A percentile compares a stretch with the other conserved stretches of the same genome.
These are phyloP conservation scores for Prunus dulcis DNA, from an alignment of 306 rosid species.

Conservation along the genomic window DNA sequence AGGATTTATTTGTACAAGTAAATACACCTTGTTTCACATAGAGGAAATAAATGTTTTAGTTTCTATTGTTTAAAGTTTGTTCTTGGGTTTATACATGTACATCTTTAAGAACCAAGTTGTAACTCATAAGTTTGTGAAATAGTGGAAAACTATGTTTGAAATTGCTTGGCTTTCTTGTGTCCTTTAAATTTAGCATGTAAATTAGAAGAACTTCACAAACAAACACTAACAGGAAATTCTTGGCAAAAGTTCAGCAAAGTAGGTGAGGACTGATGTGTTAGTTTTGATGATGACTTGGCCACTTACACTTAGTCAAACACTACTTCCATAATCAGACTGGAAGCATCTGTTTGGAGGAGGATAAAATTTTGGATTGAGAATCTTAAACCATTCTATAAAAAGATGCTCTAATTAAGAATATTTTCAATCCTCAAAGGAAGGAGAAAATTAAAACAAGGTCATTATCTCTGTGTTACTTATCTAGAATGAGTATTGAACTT, in stretches of 20 bases:
- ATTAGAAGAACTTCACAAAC: no score
- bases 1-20: slow-evolving; percentile 6
- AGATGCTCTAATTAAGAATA: not conserved
- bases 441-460: no score
- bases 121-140: slow-evolving; percentile 8
- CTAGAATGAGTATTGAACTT: slow-evolving; percentile 35
- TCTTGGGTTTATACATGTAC: slow-evolving; percentile 28
- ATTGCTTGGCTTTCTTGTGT: not conserved
- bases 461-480: no score
- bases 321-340: no score
- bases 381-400: not conserved
- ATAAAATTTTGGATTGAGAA: not conserved
- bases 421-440: no score
- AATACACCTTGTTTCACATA: slow-evolving; percentile 14
- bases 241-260: not conserved
- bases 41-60: not conserved
- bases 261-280: no score
- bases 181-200: no score
- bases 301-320: no score
- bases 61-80: not conserved
- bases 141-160: not conserved
- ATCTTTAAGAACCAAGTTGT: slow-evolving; percentile 15
- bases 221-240: no score
- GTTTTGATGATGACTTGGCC: no score
- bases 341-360: not conserved